phyloP scores from a whole-genome alignment of 331 rosid species.

The Rhamnella rubrinervis region DNA sequence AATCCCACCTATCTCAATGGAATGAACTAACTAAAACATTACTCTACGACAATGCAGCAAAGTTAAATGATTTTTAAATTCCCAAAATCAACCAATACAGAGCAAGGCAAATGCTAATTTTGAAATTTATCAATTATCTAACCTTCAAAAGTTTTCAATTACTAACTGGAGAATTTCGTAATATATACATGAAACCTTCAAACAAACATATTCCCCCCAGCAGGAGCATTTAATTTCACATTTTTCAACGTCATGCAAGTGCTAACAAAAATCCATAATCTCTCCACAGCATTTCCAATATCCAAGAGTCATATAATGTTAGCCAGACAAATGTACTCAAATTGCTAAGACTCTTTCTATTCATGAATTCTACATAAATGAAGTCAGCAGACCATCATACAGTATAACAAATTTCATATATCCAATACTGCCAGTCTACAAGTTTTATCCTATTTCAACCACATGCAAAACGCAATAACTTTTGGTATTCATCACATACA shows the following conservation, averaged over 20 bases:
- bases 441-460: not conserved
- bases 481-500: not conserved
- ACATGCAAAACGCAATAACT: not conserved
- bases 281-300: constrained; percentile 1
- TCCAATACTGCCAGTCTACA: not conserved
- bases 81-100: no score
- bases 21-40: not conserved
- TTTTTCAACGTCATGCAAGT: not conserved
- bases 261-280: not conserved
- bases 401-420: not conserved
- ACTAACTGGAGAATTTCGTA: not conserved
- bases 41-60: no score
- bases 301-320: not conserved
- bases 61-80: no score
- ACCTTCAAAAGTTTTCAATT: not conserved
- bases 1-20: not conserved
- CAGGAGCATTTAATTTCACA: not conserved
- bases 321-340: no score
- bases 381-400: constrained; percentile 9
- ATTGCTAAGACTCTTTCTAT: no score
- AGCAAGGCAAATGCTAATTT: no score
- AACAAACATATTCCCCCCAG: not conserved
- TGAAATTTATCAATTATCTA: not conserved
- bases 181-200: not conserved
- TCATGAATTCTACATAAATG: not conserved